Percentiles rank a stretch among this genome's conserved stretches.
phyloP scores from a whole-genome alignment of 2,329 filamentous ascomycete species.

The Diaporthe ampelina region DNA sequence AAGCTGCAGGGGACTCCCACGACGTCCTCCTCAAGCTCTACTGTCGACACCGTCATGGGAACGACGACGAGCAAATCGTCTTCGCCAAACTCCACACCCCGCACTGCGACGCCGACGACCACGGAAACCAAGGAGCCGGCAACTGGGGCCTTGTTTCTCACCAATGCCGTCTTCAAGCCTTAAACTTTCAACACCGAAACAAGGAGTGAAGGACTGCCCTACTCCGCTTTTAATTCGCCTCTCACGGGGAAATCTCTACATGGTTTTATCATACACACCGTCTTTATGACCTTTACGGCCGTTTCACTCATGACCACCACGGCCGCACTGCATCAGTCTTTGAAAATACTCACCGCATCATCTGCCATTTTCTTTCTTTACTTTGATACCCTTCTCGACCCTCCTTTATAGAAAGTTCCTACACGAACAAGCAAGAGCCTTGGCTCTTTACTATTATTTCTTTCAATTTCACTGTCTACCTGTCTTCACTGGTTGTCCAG shows the following conservation, averaged over 20 bases:
- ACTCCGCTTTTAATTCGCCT: constrained; percentile 1
- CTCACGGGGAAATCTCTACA: background rate
- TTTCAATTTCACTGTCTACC: background rate
- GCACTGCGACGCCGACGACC: constrained; percentile 45
- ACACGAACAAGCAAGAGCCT: constrained; percentile 32
- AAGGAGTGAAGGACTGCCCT: background rate
- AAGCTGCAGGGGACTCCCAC: constrained; percentile 57
- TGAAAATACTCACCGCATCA: constrained; percentile 15
- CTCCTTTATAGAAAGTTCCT: constrained; percentile 41
- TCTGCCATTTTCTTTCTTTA: constrained; percentile 31
- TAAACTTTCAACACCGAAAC: constrained; percentile 22
- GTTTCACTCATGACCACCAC: constrained; percentile 25
- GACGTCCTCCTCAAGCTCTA: constrained; percentile 49
- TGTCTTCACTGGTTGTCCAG: background rate
- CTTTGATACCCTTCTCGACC: constrained; percentile 46
- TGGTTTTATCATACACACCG: background rate
- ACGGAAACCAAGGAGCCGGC: constrained; percentile 48
- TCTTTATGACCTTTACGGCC: constrained; percentile 37
- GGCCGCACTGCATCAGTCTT: background rate
- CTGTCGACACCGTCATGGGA: constrained; percentile 39
- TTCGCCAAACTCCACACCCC: constrained; percentile 34
- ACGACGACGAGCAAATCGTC: constrained; percentile 35
- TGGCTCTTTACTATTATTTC: background rate
- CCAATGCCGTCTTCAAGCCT: constrained; percentile 65
- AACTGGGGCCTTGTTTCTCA: constrained; percentile 58